phyloP scores from a whole-genome alignment of 768 basidiomycete genomes.

The Imleria badia region DNA sequence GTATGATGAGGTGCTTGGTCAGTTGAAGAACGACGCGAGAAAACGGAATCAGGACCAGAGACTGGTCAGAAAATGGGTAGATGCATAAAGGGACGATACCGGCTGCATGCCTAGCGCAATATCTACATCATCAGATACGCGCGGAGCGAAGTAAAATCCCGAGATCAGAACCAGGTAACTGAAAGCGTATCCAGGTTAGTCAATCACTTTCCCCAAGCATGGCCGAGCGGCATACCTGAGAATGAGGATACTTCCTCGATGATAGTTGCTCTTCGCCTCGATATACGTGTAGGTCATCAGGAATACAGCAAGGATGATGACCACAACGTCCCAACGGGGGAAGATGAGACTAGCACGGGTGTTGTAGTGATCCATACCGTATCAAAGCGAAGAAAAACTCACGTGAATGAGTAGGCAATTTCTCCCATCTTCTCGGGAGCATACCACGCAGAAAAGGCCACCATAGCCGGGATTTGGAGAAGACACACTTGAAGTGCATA shows the following conservation, averaged over 20 bases:
- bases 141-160: slow-evolving; percentile 91
- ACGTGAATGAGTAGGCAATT: slow-evolving; percentile 92
- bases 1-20: neutral
- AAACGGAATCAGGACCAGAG: slow-evolving; percentile 12
- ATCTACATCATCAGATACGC: slow-evolving; percentile 24
- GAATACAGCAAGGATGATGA: slow-evolving; percentile 94
- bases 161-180: slow-evolving; percentile 90
- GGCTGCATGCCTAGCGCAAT: slow-evolving; percentile 2
- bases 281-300: slow-evolving; percentile 98
- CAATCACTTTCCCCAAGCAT: neutral
- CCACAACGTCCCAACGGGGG: slow-evolving; percentile 97
- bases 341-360: slow-evolving; percentile 74
- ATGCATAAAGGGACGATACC: slow-evolving; percentile 1
- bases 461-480: slow-evolving; percentile 97
- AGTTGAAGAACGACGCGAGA: slow-evolving; percentile 1
- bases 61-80: slow-evolving; percentile 9
- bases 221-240: slow-evolving; percentile 60
- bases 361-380: neutral
- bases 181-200: slow-evolving; percentile 3
- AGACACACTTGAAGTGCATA: slow-evolving; percentile 98
- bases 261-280: slow-evolving; percentile 98
- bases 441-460: slow-evolving; percentile 97
- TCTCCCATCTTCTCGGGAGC: slow-evolving; percentile 83
- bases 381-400: slow-evolving; percentile 33
- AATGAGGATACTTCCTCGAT: slow-evolving; percentile 93